These are phyloP conservation scores for Leccinum imitatum DNA, from an alignment of 768 basidiomycete genomes.

Conservation along the genomic window DNA sequence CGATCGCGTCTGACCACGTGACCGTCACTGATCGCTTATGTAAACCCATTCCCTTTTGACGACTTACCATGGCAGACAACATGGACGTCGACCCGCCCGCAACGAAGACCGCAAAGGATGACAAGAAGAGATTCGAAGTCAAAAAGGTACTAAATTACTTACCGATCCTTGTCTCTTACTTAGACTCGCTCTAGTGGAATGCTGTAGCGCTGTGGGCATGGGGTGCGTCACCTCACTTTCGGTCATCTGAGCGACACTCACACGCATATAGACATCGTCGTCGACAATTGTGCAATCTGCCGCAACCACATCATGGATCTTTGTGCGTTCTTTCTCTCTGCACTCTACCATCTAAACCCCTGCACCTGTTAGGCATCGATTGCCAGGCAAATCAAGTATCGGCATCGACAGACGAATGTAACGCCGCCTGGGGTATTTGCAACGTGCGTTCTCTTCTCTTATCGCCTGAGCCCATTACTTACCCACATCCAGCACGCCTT, in stretches of 20 bases:
- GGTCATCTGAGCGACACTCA: conserved; percentile 10
- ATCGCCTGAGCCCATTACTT: background rate
- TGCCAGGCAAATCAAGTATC: conserved; percentile 99
- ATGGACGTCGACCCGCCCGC: conserved; percentile 67
- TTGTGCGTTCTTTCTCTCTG: conserved; percentile 53
- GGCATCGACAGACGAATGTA: conserved; percentile 94
- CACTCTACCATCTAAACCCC: conserved; percentile 3
- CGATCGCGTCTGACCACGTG: conserved; percentile 42
- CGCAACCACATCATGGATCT: conserved; percentile 99
- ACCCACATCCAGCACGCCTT: conserved; percentile 77
- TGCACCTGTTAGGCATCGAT: conserved; percentile 76
- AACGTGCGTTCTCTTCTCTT: conserved; percentile 54
- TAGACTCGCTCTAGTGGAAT: conserved; percentile 73
- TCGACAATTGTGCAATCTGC: conserved; percentile 99
- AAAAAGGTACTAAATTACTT: conserved; percentile 73
- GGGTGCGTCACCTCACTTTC: conserved; percentile 53
- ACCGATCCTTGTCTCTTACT: background rate
- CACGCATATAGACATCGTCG: conserved; percentile 77
- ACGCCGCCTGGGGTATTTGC: conserved; percentile 98
- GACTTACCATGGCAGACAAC: conserved; percentile 51
- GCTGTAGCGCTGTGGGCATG: conserved; percentile 98
- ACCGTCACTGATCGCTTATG: conserved; percentile 11
- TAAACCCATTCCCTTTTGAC: conserved; percentile 5
- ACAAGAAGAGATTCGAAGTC: conserved; percentile 92
- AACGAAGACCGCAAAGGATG: conserved; percentile 49